phyloP scores from a whole-genome alignment of 441 rosid genomes.

The Breynia disticha region DNA sequence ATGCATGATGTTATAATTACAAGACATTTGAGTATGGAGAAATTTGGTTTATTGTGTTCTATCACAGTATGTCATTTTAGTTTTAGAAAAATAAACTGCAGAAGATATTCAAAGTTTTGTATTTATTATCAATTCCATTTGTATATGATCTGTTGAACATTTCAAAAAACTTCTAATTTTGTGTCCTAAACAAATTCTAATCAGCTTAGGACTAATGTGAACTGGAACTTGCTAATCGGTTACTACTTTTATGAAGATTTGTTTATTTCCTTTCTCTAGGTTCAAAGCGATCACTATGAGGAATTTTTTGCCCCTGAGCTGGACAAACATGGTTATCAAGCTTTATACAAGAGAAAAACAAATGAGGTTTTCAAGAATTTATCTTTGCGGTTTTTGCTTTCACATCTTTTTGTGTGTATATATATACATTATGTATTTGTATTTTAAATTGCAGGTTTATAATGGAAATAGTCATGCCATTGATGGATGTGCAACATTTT shows the following conservation, averaged over 20 bases:
- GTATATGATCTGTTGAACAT: too few relatives aligned
- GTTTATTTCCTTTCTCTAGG: conserved; percentile 35
- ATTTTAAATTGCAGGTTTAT: conserved; percentile 52
- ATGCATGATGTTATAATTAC: neutral
- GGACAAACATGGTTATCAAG: conserved; percentile 97
- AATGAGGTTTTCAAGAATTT: conserved; percentile 54
- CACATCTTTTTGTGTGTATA: neutral
- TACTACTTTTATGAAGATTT: neutral
- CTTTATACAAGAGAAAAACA: conserved; percentile 88
- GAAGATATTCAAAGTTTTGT: too few relatives aligned
- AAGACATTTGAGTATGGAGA: neutral
- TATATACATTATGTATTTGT: conserved; percentile 2
- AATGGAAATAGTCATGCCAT: conserved; percentile 52
- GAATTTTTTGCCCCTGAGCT: conserved; percentile 90
- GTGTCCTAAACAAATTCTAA: too few relatives aligned
- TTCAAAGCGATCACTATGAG: conserved; percentile 90
- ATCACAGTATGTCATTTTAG: neutral
- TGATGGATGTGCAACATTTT: conserved; percentile 98
- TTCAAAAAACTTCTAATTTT: too few relatives aligned
- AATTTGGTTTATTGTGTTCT: neutral
- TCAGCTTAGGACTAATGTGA: too few relatives aligned
- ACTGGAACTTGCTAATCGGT: neutral
- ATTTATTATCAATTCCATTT: too few relatives aligned
- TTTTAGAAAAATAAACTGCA: neutral
- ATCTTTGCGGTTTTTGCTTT: conserved; percentile 2